phyloP scores from a whole-genome alignment of 2,329 filamentous ascomycete species.

The Parafenestella ontariensis region DNA sequence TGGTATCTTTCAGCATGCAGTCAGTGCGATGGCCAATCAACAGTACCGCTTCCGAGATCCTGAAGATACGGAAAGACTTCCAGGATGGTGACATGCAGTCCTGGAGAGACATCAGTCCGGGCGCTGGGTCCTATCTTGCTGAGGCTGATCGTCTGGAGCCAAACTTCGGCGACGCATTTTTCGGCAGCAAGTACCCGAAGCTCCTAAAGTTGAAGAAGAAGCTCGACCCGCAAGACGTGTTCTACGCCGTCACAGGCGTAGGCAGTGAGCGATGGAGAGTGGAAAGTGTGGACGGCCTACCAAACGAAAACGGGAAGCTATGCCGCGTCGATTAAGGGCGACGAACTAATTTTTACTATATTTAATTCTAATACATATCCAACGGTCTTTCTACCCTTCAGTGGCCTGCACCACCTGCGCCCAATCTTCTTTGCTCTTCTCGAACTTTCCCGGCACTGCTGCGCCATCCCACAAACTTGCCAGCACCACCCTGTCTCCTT shows the following conservation, averaged over 20 bases:
- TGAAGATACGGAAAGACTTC: slow-evolving; percentile 35
- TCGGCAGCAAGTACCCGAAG: slow-evolving; percentile 40
- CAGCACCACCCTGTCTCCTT: slow-evolving; percentile 9
- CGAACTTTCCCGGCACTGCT: slow-evolving; percentile 54
- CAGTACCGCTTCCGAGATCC: slow-evolving; percentile 32
- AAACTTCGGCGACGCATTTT: slow-evolving; percentile 43
- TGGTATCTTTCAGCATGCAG: slow-evolving; percentile 38
- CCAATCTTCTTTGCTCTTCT: slow-evolving; percentile 52
- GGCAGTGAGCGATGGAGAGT: slow-evolving; percentile 46
- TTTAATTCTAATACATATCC: not conserved
- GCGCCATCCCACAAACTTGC: slow-evolving; percentile 16
- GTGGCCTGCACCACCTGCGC: slow-evolving; percentile 56
- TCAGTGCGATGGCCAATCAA: slow-evolving; percentile 44
- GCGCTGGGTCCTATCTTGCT: slow-evolving; percentile 38
- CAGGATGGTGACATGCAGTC: slow-evolving; percentile 36
- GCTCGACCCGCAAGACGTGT: slow-evolving; percentile 45
- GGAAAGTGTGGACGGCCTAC: slow-evolving; percentile 41
- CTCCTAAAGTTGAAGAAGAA: slow-evolving; percentile 39
- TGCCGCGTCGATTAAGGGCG: slow-evolving; percentile 30
- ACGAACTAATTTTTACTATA: not conserved
- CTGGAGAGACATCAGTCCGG: slow-evolving; percentile 44
- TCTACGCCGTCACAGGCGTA: slow-evolving; percentile 43
- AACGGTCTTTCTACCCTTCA: not conserved
- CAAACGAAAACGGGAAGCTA: slow-evolving; percentile 47
- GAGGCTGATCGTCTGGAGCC: slow-evolving; percentile 44